These are phyloP conservation scores for Nicotiana obtusifolia DNA, from an alignment of 257 asterid genomes.

Conservation along the genomic window DNA sequence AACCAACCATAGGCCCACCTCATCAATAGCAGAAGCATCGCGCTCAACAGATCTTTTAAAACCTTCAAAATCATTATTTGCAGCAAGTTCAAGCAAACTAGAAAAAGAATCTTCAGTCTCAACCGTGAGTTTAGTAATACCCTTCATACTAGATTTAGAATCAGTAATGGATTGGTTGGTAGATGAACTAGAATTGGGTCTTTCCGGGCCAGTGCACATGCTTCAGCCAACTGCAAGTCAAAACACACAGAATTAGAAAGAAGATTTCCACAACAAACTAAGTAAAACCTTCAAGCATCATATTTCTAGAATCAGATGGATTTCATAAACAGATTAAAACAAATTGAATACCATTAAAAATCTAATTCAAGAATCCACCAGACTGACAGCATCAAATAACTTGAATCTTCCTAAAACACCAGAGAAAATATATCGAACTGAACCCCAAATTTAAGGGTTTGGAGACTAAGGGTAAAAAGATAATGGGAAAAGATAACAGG, in stretches of 20 bases:
- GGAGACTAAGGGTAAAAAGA: background rate
- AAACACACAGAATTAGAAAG: constrained; percentile 11
- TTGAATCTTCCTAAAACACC: background rate
- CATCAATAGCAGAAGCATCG: constrained; percentile 70
- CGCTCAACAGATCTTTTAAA: constrained; percentile 62
- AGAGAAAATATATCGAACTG: background rate
- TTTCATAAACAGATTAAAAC: background rate
- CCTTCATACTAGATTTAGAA: constrained; percentile 26
- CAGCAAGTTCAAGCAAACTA: constrained; percentile 78
- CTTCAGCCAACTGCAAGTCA: constrained; percentile 43
- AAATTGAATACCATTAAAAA: background rate
- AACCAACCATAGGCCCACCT: constrained; percentile 70
- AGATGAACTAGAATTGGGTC: constrained; percentile 26
- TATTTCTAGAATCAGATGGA: background rate
- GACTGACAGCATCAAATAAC: background rate
- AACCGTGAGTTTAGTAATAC: constrained; percentile 39
- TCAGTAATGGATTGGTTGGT: constrained; percentile 15
- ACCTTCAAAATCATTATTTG: constrained; percentile 68
- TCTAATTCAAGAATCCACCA: constrained; percentile 13
- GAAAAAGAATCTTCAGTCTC: constrained; percentile 68
- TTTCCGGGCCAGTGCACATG: constrained; percentile 53
- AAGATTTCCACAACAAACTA: background rate
- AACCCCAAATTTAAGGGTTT: background rate
- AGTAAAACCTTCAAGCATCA: background rate
- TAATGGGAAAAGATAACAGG: background rate